A percentile compares a stretch with the other conserved stretches of the same genome.
Conservation (phyloP, 768 basidiomycete genomes). For the Auricularia cornea region DNA sequence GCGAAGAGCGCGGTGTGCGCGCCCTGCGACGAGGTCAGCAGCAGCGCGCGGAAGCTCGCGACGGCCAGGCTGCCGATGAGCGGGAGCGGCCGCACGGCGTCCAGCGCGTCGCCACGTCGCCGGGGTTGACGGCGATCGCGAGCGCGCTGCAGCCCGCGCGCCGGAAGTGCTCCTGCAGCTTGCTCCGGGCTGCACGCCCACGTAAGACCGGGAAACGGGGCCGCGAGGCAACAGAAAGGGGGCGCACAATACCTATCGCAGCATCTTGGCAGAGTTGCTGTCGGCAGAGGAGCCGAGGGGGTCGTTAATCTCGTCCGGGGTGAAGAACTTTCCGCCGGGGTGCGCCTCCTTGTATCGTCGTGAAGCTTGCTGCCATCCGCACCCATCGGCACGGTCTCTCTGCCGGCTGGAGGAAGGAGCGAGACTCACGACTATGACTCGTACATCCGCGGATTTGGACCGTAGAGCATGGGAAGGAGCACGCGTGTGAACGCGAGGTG, state of each 20-base stretch:
- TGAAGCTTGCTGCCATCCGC: not conserved
- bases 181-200: constrained; percentile 7
- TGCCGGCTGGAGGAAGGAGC: not conserved
- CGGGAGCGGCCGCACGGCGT: constrained; percentile 13
- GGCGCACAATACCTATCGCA: not conserved
- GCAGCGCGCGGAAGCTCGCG: not conserved
- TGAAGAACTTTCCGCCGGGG: not conserved
- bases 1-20: constrained; percentile 16
- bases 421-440: not conserved
- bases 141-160: not conserved
- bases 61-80: not conserved
- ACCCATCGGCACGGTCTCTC: not conserved
- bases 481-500: constrained; percentile 11
- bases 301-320: not conserved
- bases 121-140: not conserved
- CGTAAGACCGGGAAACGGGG: not conserved
- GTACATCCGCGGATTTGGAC: not conserved
- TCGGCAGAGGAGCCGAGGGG: not conserved
- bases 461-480: not conserved
- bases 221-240: no score
- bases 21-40: constrained; percentile 9
- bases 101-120: constrained; percentile 10
- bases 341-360: not conserved
- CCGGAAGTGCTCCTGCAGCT: not conserved
- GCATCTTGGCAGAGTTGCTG: not conserved